Evolutionary conservation across 2,329 filamentous ascomycete genomes (phyloP).

Genomic region (Elsinoe fawcettii): DNA sequence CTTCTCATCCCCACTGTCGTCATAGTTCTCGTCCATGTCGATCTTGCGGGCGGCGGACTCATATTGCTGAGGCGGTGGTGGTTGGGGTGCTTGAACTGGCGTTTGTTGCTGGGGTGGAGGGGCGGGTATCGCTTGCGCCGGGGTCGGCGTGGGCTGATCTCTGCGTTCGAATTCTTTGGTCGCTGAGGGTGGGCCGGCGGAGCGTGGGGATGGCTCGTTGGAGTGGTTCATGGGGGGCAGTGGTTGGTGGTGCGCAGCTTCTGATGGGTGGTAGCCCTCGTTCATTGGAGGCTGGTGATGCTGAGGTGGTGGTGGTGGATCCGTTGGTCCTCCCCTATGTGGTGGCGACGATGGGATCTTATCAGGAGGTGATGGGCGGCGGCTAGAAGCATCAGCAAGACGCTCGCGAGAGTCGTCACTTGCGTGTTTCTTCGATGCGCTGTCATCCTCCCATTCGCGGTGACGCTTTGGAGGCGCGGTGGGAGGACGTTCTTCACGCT

Average conservation of each 20-base stretch:
- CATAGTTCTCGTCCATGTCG: conserved; percentile 96
- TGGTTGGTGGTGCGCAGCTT: conserved; percentile 79
- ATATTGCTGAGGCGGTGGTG: conserved; percentile 36
- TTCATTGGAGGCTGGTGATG: conserved; percentile 64
- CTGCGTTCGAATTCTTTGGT: conserved; percentile 37
- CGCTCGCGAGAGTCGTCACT: conserved; percentile 83
- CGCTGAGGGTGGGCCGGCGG: conserved; percentile 35
- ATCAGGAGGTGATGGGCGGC: conserved; percentile 48
- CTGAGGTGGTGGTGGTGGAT: conserved; percentile 55
- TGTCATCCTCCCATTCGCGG: conserved; percentile 88
- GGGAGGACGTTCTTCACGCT: conserved; percentile 64
- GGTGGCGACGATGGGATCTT: conserved; percentile 52
- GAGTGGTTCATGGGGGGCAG: conserved; percentile 43
- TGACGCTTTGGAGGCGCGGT: conserved; percentile 71
- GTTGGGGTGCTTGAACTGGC: conserved; percentile 16
- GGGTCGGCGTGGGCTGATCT: conserved; percentile 25
- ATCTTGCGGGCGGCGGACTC: conserved; percentile 91
- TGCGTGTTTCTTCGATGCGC: conserved; percentile 66
- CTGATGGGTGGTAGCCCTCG: conserved; percentile 82
- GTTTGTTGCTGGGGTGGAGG: conserved; percentile 24
- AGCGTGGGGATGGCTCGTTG: conserved; percentile 47
- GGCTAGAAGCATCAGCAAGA: conserved; percentile 74
- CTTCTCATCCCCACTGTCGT: conserved; percentile 79
- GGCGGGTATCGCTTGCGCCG: conserved; percentile 22
- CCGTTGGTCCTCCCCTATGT: conserved; percentile 55